Evolutionary conservation across 192 early-diverging fungal genomes (phyloP), one percentile per base, ranked within the genome.

Genomic region (Backusella sp.): DNA sequence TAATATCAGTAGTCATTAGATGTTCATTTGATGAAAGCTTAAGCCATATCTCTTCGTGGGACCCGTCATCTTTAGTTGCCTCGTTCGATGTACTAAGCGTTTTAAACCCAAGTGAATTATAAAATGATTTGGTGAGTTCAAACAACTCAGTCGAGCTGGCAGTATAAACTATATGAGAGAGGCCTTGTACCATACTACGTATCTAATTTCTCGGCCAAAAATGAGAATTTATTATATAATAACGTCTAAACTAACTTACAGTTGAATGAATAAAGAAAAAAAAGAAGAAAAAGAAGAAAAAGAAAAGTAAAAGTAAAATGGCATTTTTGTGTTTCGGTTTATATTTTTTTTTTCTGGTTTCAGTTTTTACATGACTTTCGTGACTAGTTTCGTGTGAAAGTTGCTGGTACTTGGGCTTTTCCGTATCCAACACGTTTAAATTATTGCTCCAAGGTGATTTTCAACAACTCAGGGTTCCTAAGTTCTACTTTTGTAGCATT

Each of bases 71-170:
- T 35, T 66, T 74, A 34, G 44, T 46, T n/a, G 23, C 52, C 23
- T 79, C 66, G 14, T 66, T 66, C n/a, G 71, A 28, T 7, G 70
- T 41, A 17, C 66, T 56, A 32, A 81, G 41, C 37, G 62, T 66
- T 70, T 81, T 62, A 37, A 81, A 81, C 12, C 76, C 80, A 36
- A 81, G 26, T 30, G 72, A n/a, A 19, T 76, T 67, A 35, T 81
- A 81, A 41, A 81, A 81, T 9, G n/a, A 68, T 28, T 74, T 17
- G 23, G 76, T 72, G 15, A 53, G 21, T 30, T 73, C 46, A 41
- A 73, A 77, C 14, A 44, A 8, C 15, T 69, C 72, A 17, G 23
- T 8, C 6, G 70, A 32, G 21, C 76, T 36, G 26, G 80, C 80
- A 44, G 35, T 74, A 36, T 73, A 71, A 11, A 71, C 46, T 35